These are phyloP conservation scores for Fusarium sp. DNA, from an alignment of 2,329 filamentous ascomycete species.

Conservation along the genomic window DNA sequence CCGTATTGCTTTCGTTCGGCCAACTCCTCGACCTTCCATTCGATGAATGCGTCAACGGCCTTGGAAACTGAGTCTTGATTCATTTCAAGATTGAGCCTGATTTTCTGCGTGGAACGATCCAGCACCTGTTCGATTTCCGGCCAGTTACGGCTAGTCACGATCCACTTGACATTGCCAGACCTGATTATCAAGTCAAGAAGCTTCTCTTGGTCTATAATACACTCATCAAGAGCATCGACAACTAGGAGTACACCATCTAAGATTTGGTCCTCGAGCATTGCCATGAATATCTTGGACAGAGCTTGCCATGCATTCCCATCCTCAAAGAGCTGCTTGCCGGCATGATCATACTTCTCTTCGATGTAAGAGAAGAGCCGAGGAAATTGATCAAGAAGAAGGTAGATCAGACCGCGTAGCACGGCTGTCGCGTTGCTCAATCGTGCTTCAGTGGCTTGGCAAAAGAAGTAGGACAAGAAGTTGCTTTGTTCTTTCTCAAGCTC, in stretches of 20 bases:
- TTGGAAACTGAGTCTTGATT: accelerated
- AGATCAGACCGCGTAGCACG: not conserved
- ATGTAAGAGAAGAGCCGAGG: accelerated
- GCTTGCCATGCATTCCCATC: not conserved
- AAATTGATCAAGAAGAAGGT: not conserved
- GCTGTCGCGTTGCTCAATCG: not conserved
- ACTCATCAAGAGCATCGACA: not conserved
- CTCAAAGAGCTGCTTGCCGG: accelerated
- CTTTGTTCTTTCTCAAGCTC: accelerated
- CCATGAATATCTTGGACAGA: accelerated
- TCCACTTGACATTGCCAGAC: accelerated
- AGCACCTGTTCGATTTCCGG: accelerated
- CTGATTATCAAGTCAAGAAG: not conserved
- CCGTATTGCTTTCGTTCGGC: accelerated
- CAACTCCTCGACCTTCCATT: accelerated
- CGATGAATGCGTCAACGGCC: accelerated
- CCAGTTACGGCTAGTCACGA: not conserved
- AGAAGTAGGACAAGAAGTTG: accelerated
- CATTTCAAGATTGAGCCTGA: not conserved
- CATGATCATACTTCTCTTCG: not conserved
- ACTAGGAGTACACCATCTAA: accelerated
- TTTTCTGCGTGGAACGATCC: accelerated
- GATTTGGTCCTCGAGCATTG: accelerated
- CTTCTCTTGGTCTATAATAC: accelerated
- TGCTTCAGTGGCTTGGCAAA: not conserved